Percentiles rank a stretch among this genome's conserved stretches.
Conservation (phyloP, 2,329 filamentous ascomycete genomes). For the Lizonia empirigonia region DNA sequence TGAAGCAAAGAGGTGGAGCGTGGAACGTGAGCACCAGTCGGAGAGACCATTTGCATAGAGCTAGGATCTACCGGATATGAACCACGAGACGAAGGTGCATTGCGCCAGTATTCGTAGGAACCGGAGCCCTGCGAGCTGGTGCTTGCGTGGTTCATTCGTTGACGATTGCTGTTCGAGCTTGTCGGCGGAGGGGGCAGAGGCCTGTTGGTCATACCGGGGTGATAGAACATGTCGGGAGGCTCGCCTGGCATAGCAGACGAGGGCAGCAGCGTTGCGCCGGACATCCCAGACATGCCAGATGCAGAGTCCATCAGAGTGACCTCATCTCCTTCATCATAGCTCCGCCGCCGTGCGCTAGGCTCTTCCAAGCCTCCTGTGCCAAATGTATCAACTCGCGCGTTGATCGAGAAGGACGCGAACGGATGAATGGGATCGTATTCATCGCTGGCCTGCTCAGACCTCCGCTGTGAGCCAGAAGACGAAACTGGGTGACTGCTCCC, state of each 20-base stretch:
- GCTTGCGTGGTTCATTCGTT: slow-evolving; percentile 49
- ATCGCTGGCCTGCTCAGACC: slow-evolving; percentile 52
- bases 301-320: slow-evolving; percentile 52
- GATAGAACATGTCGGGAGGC: slow-evolving; percentile 90
- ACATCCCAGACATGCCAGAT: slow-evolving; percentile 29
- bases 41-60: slow-evolving; percentile 40
- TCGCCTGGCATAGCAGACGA: slow-evolving; percentile 56
- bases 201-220: slow-evolving; percentile 73
- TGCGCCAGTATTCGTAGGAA: slow-evolving; percentile 56
- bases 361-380: slow-evolving; percentile 88
- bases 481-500: slow-evolving; percentile 50
- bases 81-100: slow-evolving; percentile 37
- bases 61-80: slow-evolving; percentile 43
- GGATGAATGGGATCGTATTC: slow-evolving; percentile 59
- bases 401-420: slow-evolving; percentile 61
- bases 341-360: slow-evolving; percentile 73
- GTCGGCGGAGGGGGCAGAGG: slow-evolving; percentile 69
- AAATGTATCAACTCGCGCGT: slow-evolving; percentile 80
- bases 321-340: slow-evolving; percentile 94
- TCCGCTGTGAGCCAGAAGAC: slow-evolving; percentile 53
- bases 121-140: slow-evolving; percentile 39
- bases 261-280: slow-evolving; percentile 33
- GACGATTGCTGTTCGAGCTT: slow-evolving; percentile 53
- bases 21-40: slow-evolving; percentile 41
- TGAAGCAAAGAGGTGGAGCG: slow-evolving; percentile 70